Evolutionary conservation across 1,284 basidiomycete genomes (phyloP).

Genomic region (Leccinum pachyderme): DNA sequence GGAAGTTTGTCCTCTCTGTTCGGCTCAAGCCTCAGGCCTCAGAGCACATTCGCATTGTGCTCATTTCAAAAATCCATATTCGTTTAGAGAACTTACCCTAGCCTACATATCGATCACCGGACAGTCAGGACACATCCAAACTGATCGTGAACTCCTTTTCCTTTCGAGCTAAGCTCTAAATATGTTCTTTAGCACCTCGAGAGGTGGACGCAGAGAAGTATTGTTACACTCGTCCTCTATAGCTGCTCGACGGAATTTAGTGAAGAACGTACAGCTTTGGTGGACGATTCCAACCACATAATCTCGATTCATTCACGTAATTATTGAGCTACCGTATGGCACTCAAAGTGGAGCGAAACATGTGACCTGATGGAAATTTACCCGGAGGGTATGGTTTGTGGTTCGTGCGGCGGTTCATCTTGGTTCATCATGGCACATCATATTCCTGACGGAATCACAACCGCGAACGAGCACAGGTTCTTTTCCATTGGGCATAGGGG

Average conservation of each 20-base stretch:
- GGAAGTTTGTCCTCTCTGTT: too few relatives aligned
- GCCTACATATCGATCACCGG: too few relatives aligned
- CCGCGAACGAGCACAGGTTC: background rate
- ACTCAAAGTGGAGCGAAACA: background rate
- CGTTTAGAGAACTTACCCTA: too few relatives aligned
- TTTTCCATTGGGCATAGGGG: background rate
- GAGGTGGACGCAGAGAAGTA: constrained; percentile 22
- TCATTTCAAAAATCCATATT: too few relatives aligned
- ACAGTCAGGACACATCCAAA: constrained; percentile 1
- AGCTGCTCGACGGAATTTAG: constrained; percentile 25
- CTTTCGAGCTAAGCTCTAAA: constrained; percentile 13
- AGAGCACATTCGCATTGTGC: too few relatives aligned
- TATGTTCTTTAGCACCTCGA: constrained; percentile 14
- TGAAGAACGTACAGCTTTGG: constrained; percentile 9
- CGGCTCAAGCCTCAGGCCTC: too few relatives aligned
- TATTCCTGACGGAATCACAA: background rate
- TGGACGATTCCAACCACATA: constrained; percentile 15
- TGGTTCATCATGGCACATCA: background rate
- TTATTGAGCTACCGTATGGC: background rate
- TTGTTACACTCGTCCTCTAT: constrained; percentile 14
- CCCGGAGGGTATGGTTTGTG: background rate
- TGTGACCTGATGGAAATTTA: background rate
- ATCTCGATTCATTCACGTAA: constrained; percentile 8
- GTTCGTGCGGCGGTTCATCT: background rate
- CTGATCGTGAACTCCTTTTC: constrained; percentile 12